Evolutionary conservation across 345 rosid genomes (phyloP), one percentile per base, ranked within the genome.

Genomic region (Hypericum perforatum): DNA sequence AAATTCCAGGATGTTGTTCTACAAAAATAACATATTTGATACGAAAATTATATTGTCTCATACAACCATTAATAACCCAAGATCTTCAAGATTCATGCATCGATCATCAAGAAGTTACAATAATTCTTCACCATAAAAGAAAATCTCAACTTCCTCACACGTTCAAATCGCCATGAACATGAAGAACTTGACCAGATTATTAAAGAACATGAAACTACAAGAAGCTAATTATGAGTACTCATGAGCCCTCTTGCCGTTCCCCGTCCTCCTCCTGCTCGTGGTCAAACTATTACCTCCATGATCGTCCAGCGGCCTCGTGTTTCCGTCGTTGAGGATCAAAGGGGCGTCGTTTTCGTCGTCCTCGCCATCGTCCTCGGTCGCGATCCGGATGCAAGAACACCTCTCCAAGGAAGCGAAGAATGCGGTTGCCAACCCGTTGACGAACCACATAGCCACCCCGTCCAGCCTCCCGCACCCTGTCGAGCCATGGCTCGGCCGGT

Each of bases 391-490:
- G 71, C 88, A 82, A 22, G 82, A 82, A 37, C 84, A 78, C 6
- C 80, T 66, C 16, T 82, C 82, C 5, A 82, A 40, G 11, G 88
- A 82, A 39, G 80, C 82, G 12, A 82, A 82, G 45, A 82, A 82
- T 0, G 88, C 88, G 3, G 64, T 36, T 0, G 82, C 68, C 6
- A 82, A 67, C 0, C 88, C 84, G 36, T 78, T 78, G 52, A 76
- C 61, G 67, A 82, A 45, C 88, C 88, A 82, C 75, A 72, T 72
- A 7, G 82, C 84, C 44, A 82, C 73, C 38, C 84, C 79, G 41
- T 81, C 86, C 11, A 78, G 70, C 77, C 75, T 77, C 2, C 78
- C 74, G 9, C 79, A 71, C 12, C 63, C 76, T n/a, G 68, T 12
- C 5, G 73, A 57, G 45, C 74, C 68, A 3, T 72, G 77, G 54